phyloP scores from a whole-genome alignment of 2,329 filamentous ascomycete species.

The Teratosphaeria zuluensis region DNA sequence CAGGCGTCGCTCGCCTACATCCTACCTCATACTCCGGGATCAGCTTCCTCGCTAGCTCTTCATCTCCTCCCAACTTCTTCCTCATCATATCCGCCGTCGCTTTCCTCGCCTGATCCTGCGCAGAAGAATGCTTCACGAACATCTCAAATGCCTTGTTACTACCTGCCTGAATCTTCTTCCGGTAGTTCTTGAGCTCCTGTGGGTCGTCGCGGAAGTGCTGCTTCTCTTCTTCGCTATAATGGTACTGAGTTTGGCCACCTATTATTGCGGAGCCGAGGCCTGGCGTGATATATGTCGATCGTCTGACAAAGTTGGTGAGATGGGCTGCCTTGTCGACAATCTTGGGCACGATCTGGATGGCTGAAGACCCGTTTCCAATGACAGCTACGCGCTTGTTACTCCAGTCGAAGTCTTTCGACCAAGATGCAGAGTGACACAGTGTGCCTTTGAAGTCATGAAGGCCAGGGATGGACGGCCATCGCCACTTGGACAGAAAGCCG shows the following conservation, averaged over 20 bases:
- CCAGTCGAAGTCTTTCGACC: conserved; percentile 21
- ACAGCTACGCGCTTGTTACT: conserved; percentile 20
- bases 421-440: conserved; percentile 26
- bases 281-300: conserved; percentile 29
- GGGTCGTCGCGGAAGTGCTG: conserved; percentile 27
- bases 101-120: conserved; percentile 13
- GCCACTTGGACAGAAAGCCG: conserved; percentile 18
- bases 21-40: conserved; percentile 36
- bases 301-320: conserved; percentile 28
- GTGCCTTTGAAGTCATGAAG: conserved; percentile 26
- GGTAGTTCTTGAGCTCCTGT: conserved; percentile 32
- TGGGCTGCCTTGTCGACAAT: conserved; percentile 24
- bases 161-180: conserved; percentile 35
- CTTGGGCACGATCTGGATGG: conserved; percentile 30
- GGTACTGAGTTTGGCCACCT: conserved; percentile 17
- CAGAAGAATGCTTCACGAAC: conserved; percentile 45
- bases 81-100: conserved; percentile 36
- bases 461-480: conserved; percentile 28
- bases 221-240: conserved; percentile 21
- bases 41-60: conserved; percentile 44
- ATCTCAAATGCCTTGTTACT: conserved; percentile 26
- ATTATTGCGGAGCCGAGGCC: conserved; percentile 19
- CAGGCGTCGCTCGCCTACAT: conserved; percentile 41
- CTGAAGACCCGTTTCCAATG: conserved; percentile 26
- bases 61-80: conserved; percentile 43